Base-by-base conservation (phyloP, 441 rosid genomes). In the Gossypium gossypioides region DNA sequence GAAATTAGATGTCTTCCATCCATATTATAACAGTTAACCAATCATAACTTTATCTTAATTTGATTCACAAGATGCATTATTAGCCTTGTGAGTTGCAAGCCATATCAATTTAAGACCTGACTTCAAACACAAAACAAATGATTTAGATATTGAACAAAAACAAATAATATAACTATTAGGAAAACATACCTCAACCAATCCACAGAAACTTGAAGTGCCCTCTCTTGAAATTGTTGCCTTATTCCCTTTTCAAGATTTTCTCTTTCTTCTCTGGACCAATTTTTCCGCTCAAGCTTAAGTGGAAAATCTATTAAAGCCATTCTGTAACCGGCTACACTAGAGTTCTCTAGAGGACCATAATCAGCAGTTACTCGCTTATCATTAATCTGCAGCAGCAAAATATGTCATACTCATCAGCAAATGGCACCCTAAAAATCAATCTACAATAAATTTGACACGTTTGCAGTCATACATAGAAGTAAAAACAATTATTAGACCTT, bases 211-310 rank as follows among this genome's bases (percentile, higher is more conserved):
- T 69, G 73, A 75, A 92, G 82, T 62, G 87, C 70, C 81, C 76
- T 80, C 74, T 91, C 93, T 79, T 95, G 97, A 82, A 88, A 77
- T 75, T 89, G 95, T 76, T 91, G 93, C 78, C 78, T 80, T 19
- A 92, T 59, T 75, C 99, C 99, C 79, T 86, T 87, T 24, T 75
- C 79, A 68, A 95, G 96, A 65, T 86, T 91, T 83, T 87, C 83
- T 74, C 62, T 91, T 74, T 95, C 99, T 54, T 37, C 80, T 46
- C 73, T 68, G 37, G 91, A 80, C 99, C 99, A 95, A 52, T 83
- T 89, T 75, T 83, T 91, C 40, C 82, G 82, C 15, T 81, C 72
- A 21, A 88, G 72, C 32, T 80, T 60, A 72, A 78, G 76, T 25
- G 96, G 97, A 84, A 76, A 85, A 72, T 74, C 82, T 71, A 62